Base-by-base conservation (phyloP, 208 protist species). In the Leishmania tropica region DNA sequence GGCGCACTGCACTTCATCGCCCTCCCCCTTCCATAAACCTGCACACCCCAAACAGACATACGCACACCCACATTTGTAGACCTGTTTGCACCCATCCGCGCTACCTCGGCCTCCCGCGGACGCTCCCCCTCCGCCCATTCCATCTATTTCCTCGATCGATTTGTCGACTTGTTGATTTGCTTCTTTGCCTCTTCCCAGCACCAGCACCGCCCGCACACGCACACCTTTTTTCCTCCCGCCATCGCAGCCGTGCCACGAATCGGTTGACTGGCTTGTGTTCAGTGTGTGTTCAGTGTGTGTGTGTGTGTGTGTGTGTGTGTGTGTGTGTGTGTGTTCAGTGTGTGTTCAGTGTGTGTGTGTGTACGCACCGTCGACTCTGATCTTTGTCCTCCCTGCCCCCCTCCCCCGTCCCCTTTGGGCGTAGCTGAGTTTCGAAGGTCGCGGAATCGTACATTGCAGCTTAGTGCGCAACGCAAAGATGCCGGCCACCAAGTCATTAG, bases 401-500 rank as follows among this genome's bases (percentile, higher is more conserved):
- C 60, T 54, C 21, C 68, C 28, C 48, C 28, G 8, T 58, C 58
- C 47, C 17, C 51, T 48, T 48, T 31, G 45, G 68, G 68, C 45
- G 37, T 73, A 45, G 45, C 68, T 73, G 40, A 31, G 21, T 17
- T 53, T 13, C 3, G 42, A 73, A 51, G 68, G 68, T 21, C 42
- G 7, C 40, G 6, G 68, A 48, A 42, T 51, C 28, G 10, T 6
- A 1, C 42, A 73, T 53, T 47, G 42, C 17, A n/a, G 15, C 19
- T 13, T 35, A 42, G 45, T 10, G 17, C 19, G 4, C 65, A 45
- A 47, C 17, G 31, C 54, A 78, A 77, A 56, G 73, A 86, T 86
- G 75, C 72, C 79, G 70, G 65, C 90, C 1, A 83, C 85, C 81
- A 86, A 83, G 81, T 90, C 87, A 1, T 76, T 98, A 28, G 75